Evolutionary conservation across 1,139 yeast species (phyloP).

Genomic region (Pichia sp.): DNA sequence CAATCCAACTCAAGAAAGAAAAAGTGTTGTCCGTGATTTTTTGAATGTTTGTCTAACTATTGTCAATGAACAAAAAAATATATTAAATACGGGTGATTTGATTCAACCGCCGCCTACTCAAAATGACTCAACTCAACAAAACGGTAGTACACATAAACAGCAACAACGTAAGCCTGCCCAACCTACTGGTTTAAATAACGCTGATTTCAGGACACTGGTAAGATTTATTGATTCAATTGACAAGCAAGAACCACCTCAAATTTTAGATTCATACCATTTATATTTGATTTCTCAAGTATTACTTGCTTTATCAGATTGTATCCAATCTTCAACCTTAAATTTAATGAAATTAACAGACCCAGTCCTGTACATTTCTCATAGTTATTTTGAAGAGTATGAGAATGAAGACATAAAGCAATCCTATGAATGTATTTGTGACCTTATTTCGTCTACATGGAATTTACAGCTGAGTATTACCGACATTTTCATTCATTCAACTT

Average conservation of each 20-base stretch:
- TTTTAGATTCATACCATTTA: constrained; percentile 58
- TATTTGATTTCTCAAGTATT: constrained; percentile 54
- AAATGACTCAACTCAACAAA: neutral
- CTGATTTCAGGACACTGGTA: constrained; percentile 40
- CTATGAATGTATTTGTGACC: constrained; percentile 36
- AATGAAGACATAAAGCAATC: constrained; percentile 24
- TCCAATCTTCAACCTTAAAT: constrained; percentile 49
- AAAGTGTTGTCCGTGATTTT: constrained; percentile 56
- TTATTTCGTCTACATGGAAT: constrained; percentile 41
- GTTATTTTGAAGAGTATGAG: constrained; percentile 10
- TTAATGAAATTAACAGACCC: constrained; percentile 31
- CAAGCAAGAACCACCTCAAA: constrained; percentile 59
- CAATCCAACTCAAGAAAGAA: constrained; percentile 43
- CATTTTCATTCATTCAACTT: constrained; percentile 52
- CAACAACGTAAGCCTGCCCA: constrained; percentile 1
- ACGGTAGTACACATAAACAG: neutral
- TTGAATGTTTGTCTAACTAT: constrained; percentile 40
- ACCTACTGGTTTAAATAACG: constrained; percentile 28
- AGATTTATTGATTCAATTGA: constrained; percentile 66
- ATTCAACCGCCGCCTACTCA: constrained; percentile 28
- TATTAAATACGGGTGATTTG: constrained; percentile 35
- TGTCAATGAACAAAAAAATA: constrained; percentile 32
- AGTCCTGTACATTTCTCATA: constrained; percentile 5
- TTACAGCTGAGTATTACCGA: constrained; percentile 44
- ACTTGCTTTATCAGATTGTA: constrained; percentile 58